phyloP scores from a whole-genome alignment of 352 stramenopile species.

The Globisporangium paroecandrum region DNA sequence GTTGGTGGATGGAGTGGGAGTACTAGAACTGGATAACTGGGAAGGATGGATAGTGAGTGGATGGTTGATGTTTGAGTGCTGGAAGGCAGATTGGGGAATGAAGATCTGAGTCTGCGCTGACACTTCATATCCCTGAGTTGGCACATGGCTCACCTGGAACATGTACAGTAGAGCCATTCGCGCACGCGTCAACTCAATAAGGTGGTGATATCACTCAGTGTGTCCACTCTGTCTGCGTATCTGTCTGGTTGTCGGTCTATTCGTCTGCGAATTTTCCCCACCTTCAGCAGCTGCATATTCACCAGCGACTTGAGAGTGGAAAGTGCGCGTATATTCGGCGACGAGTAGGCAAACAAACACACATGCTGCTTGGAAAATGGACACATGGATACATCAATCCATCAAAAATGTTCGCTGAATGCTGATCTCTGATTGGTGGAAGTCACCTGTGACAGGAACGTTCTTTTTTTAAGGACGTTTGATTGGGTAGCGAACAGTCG shows the following conservation, averaged over 20 bases:
- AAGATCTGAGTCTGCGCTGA: background rate
- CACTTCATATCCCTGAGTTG: background rate
- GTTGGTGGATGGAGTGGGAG: background rate
- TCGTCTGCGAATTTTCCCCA: background rate
- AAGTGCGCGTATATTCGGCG: background rate
- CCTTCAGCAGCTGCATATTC: background rate
- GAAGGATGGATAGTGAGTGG: too few relatives aligned
- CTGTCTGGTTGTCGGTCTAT: background rate
- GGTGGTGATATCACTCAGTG: too few relatives aligned
- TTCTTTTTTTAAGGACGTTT: background rate
- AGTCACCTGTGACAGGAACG: background rate
- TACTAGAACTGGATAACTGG: too few relatives aligned
- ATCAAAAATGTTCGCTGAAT: conserved; percentile 2
- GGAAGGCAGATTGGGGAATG: background rate
- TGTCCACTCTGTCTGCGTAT: background rate
- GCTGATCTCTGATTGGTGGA: conserved; percentile 6
- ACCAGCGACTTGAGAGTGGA: background rate
- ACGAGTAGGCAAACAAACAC: background rate
- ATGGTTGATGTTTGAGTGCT: background rate
- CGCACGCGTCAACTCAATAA: background rate
- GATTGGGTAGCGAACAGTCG: background rate
- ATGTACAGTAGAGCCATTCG: background rate
- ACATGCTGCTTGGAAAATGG: background rate
- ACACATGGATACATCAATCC: background rate
- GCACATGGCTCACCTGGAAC: background rate